Conservation (phyloP, 345 rosid species). For the Gossypium ekmanianum region DNA sequence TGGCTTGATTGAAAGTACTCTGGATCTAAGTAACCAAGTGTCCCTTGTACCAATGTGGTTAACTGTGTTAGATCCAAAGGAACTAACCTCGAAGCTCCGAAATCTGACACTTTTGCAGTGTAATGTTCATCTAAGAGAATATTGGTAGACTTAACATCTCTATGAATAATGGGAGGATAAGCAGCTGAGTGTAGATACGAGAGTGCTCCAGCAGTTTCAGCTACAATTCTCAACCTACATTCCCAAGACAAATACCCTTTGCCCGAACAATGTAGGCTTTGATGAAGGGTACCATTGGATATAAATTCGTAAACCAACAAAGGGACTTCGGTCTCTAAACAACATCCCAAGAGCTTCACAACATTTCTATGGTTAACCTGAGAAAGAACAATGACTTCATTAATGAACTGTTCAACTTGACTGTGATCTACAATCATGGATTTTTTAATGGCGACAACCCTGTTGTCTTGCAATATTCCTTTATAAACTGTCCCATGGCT, state of each 20-base stretch:
- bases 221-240: slow-evolving; percentile 31
- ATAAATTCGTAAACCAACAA: slow-evolving; percentile 27
- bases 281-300: slow-evolving; percentile 19
- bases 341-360: slow-evolving; percentile 26
- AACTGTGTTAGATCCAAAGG: slow-evolving; percentile 32
- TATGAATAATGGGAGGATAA: slow-evolving; percentile 3
- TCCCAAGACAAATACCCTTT: slow-evolving; percentile 24
- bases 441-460: slow-evolving; percentile 23
- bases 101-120: slow-evolving; percentile 47
- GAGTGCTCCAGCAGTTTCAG: slow-evolving; percentile 35
- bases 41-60: slow-evolving; percentile 47
- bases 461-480: slow-evolving; percentile 16
- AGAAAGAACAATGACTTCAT: slow-evolving; percentile 26
- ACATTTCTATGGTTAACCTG: slow-evolving; percentile 29
- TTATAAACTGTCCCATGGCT: slow-evolving; percentile 31
- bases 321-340: slow-evolving; percentile 28
- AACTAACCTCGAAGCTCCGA: slow-evolving; percentile 45
- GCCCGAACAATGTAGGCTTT: slow-evolving; percentile 16
- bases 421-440: slow-evolving; percentile 14
- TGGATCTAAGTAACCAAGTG: slow-evolving; percentile 42
- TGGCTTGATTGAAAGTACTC: slow-evolving; percentile 34
- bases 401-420: slow-evolving; percentile 27
- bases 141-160: slow-evolving; percentile 42
- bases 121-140: slow-evolving; percentile 37
- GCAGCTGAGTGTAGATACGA: slow-evolving; percentile 45